Evolutionary conservation across 2,329 filamentous ascomycete species (phyloP), one percentile per base, ranked within the genome.

Genomic region (Lecanicillium sp.): DNA sequence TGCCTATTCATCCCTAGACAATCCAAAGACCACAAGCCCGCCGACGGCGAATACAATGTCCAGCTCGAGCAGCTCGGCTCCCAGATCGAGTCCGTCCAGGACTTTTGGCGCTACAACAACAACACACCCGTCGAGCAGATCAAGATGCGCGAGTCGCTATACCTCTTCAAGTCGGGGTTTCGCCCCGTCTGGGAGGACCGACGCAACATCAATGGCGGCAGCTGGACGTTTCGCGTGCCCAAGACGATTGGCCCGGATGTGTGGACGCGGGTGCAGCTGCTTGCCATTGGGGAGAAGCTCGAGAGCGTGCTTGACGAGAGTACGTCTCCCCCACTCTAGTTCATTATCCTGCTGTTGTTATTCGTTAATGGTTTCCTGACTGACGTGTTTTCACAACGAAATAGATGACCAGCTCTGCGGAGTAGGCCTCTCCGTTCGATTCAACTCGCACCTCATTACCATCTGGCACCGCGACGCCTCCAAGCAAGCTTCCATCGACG

Each of bases 391-490:
- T 47, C 28, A 52, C 46, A 37, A 28, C 35, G 11, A n/a, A 20
- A 17, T 53, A 87, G 86, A 79, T 44, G 84, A 87, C 58, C 87
- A 94, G 57, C 84, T 97, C 50, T 92, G 89, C 58, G 90, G 90
- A 36, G 81, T 96, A 33, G 87, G 85, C 30, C 79, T 92, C 47
- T 88, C 84, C 2, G 85, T 90, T 42, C 82, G 89, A 52, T 94
- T 92, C 72, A 94, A 89, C 65, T 84, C 81, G 20, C 81, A 90
- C 58, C 77, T 95, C 49, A 83, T 96, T 57, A 84, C 85, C 50
- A 77, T 97, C 54, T 97, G 90, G 90, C 92, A 95, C 65, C 86
- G 92, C 46, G 84, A 94, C 54, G 81, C 81, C 17, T 81, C 79
- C 44, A 88, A 92, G 62, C 72, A 86, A 54, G 79, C 76, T 49